Percentiles rank a stretch among this genome's conserved stretches.
phyloP scores from a whole-genome alignment of 2,329 filamentous ascomycete species.

The Torrubiella hemipterigena region DNA sequence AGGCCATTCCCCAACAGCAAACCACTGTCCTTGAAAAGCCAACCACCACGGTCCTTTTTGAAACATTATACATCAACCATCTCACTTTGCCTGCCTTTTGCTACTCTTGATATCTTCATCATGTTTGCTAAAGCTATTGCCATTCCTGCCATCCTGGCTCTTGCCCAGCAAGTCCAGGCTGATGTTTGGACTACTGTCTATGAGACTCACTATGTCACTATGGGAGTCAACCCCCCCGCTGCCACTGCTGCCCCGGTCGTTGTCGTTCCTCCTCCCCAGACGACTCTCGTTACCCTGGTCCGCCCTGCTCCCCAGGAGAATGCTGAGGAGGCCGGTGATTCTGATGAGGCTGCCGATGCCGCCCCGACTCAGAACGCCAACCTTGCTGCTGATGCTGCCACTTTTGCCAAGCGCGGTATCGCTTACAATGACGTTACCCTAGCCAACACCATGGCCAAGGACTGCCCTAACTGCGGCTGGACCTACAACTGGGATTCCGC shows the following conservation, averaged over 20 bases:
- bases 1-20: constrained; percentile 46
- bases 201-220: constrained; percentile 27
- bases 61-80: too few species aligned
- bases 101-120: too few species aligned
- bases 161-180: constrained; percentile 30
- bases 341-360: neutral
- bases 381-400: neutral
- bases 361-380: constrained; percentile 11
- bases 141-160: constrained; percentile 27
- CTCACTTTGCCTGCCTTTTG: too few species aligned
- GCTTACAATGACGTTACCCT: constrained; percentile 51
- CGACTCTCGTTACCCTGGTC: neutral
- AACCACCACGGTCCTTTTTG: too few species aligned
- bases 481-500: constrained; percentile 56
- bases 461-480: constrained; percentile 38
- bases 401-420: constrained; percentile 47
- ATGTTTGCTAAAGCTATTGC: constrained; percentile 33
- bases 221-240: constrained; percentile 17
- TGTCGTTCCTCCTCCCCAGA: constrained; percentile 2
- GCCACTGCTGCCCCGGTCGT: constrained; percentile 6
- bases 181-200: constrained; percentile 18
- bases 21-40: constrained; percentile 26
- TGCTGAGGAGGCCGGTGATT: too few species aligned
- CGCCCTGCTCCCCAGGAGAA: constrained; percentile 1
- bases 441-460: constrained; percentile 34